Evolutionary conservation across 805 yeast genomes (phyloP), one percentile per base, ranked within the genome.

Genomic region (Kodamaea jinghongensis): DNA sequence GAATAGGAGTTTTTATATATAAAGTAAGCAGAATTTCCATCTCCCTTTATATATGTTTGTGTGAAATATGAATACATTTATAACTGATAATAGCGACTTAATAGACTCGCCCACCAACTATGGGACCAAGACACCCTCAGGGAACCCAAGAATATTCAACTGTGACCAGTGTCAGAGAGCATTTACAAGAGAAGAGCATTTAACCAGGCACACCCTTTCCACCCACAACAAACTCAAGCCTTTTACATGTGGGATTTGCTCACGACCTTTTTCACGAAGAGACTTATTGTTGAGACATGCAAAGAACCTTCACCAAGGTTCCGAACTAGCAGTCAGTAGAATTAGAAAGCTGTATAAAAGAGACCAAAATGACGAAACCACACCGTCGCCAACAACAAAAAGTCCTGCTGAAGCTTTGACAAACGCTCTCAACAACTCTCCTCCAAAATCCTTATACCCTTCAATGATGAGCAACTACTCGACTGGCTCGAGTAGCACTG

Each of bases 181-280:
- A 3, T 69, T 69, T 50, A 69, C 73, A n/a, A 51, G 75, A 42
- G 73, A 69, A 43, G 75, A 69, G 47, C 75, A 69, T 43, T 51
- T 69, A 28, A 65, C 71, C 17, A 52, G 75, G 33, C 75, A 69
- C 44, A 57, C 68, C 11, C 51, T 65, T 25, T 62, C 64, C 43
- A 69, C 75, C 7, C 75, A 69, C 44, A 69, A 69, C 51, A 69
- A 69, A 39, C 54, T 67, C 39, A 68, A 67, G 46, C 75, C 75
- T 2, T 69, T 65, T 44, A 53, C 63, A 4, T 69, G 75, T 42
- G 73, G 73, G 6, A 60, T 69, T n/a, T 69, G 75, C 48, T 44
- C 54, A 26, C 55, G 75, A 35, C 71, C 75, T 5, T 69, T 69
- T 39, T 59, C 67, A 4, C 56, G 75, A 44, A 47, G 75, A 39